Base-by-base conservation (phyloP, 768 basidiomycete species). In the Mycena metata region DNA sequence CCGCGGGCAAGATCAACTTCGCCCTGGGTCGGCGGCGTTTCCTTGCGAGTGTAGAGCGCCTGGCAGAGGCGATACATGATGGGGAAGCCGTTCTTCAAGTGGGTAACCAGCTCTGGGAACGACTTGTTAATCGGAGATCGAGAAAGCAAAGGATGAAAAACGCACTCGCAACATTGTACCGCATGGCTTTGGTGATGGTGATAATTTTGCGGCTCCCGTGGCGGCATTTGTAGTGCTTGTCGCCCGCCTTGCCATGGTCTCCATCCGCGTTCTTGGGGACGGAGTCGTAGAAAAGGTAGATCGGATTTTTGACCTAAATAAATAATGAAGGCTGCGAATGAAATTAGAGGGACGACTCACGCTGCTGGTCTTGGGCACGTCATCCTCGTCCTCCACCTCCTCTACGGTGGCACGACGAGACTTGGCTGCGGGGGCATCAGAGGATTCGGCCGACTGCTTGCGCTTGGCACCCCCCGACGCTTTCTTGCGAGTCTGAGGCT, bases 161-260 rank as follows among this genome's bases (percentile, higher is more conserved):
- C 59, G 4, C 17, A 70, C 69, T 33, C 23, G 50, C 64, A 7
- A 73, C 23, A 30, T 49, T 64, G n/a, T 59, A 64, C 16, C 67
- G 67, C 69, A n/a, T n/a, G n/a, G 52, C 46, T 24, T 45, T 52
- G 6, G 67, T 71, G 1, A 74, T 46, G 0, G 65, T 74, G 8
- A 39, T 39, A 9, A 39, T 39, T 9, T 39, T 3, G 39, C 9
- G 39, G 9, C 9, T 39, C 9, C 72, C 67, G 57, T 74, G 73
- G 54, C 35, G 67, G 33, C 74, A 74, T 16, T 64, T 45, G 60
- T 69, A 75, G 58, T 75, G 73, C 24, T 67, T 71, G 60, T 74
- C 72, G 16, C 74, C 72, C 1, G 33, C 11, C 9, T 64, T 52
- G 17, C 73, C 63, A n/a, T 47, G 8, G 8, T 15, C n/a, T 15